Evolutionary conservation across 2,329 filamentous ascomycete species (phyloP).

Genomic region (Dactylellina sp.): DNA sequence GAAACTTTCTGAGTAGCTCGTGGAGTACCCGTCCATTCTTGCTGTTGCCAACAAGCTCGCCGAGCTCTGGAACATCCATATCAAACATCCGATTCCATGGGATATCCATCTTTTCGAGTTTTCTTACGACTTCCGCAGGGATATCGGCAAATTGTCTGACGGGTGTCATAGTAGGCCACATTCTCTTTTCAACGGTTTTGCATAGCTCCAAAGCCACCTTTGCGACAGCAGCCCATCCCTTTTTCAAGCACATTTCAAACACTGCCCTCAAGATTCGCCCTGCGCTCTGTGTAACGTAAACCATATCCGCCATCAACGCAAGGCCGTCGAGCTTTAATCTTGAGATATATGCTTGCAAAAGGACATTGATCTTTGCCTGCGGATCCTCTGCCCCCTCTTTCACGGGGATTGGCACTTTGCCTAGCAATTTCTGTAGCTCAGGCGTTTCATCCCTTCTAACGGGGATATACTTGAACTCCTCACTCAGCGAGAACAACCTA

Average conservation of each 20-base stretch:
- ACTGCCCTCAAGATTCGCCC: conserved; percentile 94
- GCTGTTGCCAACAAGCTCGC: conserved; percentile 58
- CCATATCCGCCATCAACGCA: conserved; percentile 96
- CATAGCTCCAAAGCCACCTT: conserved; percentile 93
- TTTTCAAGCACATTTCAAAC: conserved; percentile 97
- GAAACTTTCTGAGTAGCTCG: conserved; percentile 88
- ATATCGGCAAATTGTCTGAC: conserved; percentile 88
- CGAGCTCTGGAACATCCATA: conserved; percentile 78
- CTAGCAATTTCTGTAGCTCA: conserved; percentile 89
- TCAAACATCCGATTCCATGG: conserved; percentile 95
- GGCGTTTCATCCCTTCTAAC: conserved; percentile 98
- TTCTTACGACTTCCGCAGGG: conserved; percentile 83
- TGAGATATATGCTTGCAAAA: conserved; percentile 96
- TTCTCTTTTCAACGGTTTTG: conserved; percentile 99
- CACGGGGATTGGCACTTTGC: conserved; percentile 91
- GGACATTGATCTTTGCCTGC: conserved; percentile 96
- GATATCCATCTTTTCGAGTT: conserved; percentile 94
- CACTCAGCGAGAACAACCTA: conserved; percentile 93
- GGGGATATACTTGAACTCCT: conserved; percentile 99
- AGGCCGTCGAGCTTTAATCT: conserved; percentile 92
- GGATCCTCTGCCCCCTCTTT: conserved; percentile 98
- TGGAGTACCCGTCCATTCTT: conserved; percentile 89
- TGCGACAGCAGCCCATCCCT: conserved; percentile 93
- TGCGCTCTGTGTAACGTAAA: conserved; percentile 97
- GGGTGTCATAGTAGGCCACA: conserved; percentile 99